A percentile compares a stretch with the other conserved stretches of the same genome.
Conservation (phyloP, 202 grass and related monocot species). For the Digitaria exilis region DNA sequence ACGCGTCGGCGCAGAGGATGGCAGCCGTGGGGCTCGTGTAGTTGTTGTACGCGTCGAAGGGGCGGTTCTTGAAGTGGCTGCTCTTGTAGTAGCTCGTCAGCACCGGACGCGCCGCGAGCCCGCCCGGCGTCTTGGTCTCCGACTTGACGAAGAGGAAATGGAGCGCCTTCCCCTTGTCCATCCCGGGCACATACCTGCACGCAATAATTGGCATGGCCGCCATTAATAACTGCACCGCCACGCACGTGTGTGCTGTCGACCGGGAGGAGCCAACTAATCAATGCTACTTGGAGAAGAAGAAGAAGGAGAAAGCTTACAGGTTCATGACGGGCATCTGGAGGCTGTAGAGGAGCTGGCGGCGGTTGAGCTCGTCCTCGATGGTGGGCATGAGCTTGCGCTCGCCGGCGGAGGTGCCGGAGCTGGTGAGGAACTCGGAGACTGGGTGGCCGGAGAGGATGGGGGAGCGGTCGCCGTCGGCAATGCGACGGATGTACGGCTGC, state of each 20-base stretch:
- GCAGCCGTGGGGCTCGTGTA: slow-evolving; percentile 90
- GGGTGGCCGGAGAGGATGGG: slow-evolving; percentile 84
- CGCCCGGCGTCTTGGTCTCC: slow-evolving; percentile 87
- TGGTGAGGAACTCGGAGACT: slow-evolving; percentile 98
- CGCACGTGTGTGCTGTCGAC: slow-evolving; percentile 20
- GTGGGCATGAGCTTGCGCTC: slow-evolving; percentile 98
- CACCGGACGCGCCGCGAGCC: slow-evolving; percentile 78
- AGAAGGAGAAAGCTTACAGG: slow-evolving; percentile 54
- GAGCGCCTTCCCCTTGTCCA: slow-evolving; percentile 90
- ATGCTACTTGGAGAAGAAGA: too few species aligned
- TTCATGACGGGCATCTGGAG: slow-evolving; percentile 95
- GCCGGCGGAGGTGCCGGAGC: slow-evolving; percentile 96
- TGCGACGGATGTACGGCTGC: slow-evolving; percentile 91
- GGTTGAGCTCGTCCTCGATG: slow-evolving; percentile 86
- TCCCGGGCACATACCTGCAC: slow-evolving; percentile 68
- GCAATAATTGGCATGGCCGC: neutral
- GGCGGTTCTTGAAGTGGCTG: slow-evolving; percentile 82
- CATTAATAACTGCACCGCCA: slow-evolving; percentile 1
- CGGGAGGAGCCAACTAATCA: neutral
- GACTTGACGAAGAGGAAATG: slow-evolving; percentile 98
- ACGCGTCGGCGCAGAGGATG: slow-evolving; percentile 89
- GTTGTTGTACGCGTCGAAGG: slow-evolving; percentile 82
- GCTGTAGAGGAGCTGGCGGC: slow-evolving; percentile 91
- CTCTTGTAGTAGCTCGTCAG: slow-evolving; percentile 99
- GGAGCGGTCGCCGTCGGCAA: slow-evolving; percentile 79